phyloP scores from a whole-genome alignment of 1,284 basidiomycete species.

The Moesziomyces parantarcticus region DNA sequence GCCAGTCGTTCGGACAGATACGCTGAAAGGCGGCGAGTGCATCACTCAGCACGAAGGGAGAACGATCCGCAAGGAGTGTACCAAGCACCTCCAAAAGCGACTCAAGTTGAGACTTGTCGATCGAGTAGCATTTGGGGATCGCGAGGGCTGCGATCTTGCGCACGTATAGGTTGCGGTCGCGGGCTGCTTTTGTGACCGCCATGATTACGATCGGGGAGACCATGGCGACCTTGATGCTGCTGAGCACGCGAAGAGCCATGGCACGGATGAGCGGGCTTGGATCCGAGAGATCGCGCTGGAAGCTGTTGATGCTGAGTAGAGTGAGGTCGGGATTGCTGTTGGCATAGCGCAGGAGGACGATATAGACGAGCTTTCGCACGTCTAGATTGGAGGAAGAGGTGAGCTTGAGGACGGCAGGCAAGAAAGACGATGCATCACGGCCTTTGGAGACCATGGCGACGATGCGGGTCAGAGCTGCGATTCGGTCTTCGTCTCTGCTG shows the following conservation, averaged over 20 bases:
- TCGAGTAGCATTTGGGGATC: conserved; percentile 79
- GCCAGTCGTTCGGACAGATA: conserved; percentile 66
- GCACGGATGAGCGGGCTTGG: conserved; percentile 84
- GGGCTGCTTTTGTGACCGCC: conserved; percentile 88
- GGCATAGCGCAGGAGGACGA: conserved; percentile 93
- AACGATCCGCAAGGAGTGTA: conserved; percentile 81
- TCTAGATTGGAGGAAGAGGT: conserved; percentile 74
- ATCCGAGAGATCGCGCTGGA: conserved; percentile 95
- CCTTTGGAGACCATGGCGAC: conserved; percentile 83
- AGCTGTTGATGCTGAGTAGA: conserved; percentile 96
- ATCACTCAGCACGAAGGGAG: conserved; percentile 86
- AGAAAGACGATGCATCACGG: conserved; percentile 86
- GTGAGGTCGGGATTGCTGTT: conserved; percentile 81
- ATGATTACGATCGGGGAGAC: conserved; percentile 86
- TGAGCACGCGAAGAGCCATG: conserved; percentile 92
- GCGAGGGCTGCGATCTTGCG: conserved; percentile 90
- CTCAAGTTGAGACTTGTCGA: conserved; percentile 76
- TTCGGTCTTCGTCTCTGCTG: conserved; percentile 54
- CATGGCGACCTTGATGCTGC: conserved; percentile 87
- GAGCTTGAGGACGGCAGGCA: conserved; percentile 64
- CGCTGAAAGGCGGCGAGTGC: conserved; percentile 80
- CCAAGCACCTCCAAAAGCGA: conserved; percentile 80
- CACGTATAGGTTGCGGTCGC: conserved; percentile 91
- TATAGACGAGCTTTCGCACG: conserved; percentile 96
- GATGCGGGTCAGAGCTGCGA: conserved; percentile 61